These are phyloP conservation scores for Ramalina peruviana DNA, from an alignment of 495 filamentous ascomycete genomes.

Conservation along the genomic window DNA sequence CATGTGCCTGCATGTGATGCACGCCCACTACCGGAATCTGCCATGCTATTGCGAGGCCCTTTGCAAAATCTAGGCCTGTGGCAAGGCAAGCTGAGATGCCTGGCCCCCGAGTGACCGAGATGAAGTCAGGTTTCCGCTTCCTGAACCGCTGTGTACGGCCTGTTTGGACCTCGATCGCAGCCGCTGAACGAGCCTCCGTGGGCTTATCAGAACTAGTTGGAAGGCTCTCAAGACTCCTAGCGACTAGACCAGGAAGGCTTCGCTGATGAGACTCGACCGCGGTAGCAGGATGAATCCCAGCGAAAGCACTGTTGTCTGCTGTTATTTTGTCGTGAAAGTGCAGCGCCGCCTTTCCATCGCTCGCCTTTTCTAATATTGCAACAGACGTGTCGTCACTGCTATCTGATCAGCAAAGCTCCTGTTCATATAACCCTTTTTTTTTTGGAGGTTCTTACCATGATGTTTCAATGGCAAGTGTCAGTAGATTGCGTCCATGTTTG, in stretches of 20 bases:
- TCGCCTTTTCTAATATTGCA: conserved; percentile 54
- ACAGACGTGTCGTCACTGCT: conserved; percentile 85
- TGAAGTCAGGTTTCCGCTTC: conserved; percentile 55
- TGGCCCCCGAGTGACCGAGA: conserved; percentile 77
- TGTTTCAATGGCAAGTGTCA: conserved; percentile 83
- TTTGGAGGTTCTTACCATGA: conserved; percentile 45
- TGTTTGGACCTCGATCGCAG: background rate
- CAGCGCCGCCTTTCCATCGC: conserved; percentile 31
- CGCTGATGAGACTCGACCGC: conserved; percentile 61
- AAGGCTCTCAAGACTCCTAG: conserved; percentile 45
- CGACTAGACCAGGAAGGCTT: conserved; percentile 49
- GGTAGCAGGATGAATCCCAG: conserved; percentile 64
- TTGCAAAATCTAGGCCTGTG: conserved; percentile 69
- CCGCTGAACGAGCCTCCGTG: background rate
- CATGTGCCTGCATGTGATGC: conserved; percentile 95
- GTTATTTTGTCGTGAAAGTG: conserved; percentile 76
- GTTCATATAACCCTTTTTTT: conserved; percentile 6
- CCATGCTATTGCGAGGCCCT: conserved; percentile 73
- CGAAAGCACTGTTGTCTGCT: conserved; percentile 51
- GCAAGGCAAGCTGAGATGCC: conserved; percentile 69
- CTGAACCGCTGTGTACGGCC: conserved; percentile 1
- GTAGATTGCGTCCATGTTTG: conserved; percentile 25
- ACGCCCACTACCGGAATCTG: conserved; percentile 68
- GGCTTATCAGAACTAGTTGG: conserved; percentile 12
- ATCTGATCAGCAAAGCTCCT: background rate